Evolutionary conservation across 371 early-diverging fungal genomes (phyloP).

Genomic region (Conidiobolus incongruus): DNA sequence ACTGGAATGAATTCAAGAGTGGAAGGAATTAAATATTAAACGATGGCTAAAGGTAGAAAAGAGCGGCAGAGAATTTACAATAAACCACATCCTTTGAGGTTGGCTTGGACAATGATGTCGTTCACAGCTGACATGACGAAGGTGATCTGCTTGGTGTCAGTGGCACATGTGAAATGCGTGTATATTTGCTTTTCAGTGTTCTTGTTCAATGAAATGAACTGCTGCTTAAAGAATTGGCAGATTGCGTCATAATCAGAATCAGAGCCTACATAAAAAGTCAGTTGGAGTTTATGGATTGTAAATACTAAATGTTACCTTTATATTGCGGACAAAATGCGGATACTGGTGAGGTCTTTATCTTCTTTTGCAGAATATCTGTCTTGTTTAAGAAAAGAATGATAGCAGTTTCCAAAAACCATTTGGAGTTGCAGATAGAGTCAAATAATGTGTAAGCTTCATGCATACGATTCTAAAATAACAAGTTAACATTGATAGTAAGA

Average conservation of each 20-base stretch:
- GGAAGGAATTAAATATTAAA: too few relatives aligned
- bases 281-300: not conserved
- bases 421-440: conserved; percentile 86
- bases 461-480: conserved; percentile 60
- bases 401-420: conserved; percentile 81
- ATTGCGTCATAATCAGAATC: conserved; percentile 49
- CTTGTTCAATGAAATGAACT: conserved; percentile 61
- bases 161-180: conserved; percentile 90
- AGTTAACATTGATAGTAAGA: not conserved
- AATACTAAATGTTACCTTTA: conserved; percentile 15
- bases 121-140: conserved; percentile 90
- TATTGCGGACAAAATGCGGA: conserved; percentile 68
- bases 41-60: too few relatives aligned
- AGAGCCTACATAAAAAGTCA: conserved; percentile 13
- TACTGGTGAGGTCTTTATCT: conserved; percentile 59
- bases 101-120: conserved; percentile 83
- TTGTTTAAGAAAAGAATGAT: conserved; percentile 93
- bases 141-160: conserved; percentile 90
- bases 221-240: conserved; percentile 61
- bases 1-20: too few relatives aligned
- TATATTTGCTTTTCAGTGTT: conserved; percentile 68
- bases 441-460: conserved; percentile 85
- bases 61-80: conserved; percentile 42
- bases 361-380: conserved; percentile 81
- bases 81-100: conserved; percentile 66